A percentile compares a stretch with the other conserved stretches of the same genome.
phyloP scores from a whole-genome alignment of 2,329 filamentous ascomycete species.

The Plenodomus tracheiphilus region DNA sequence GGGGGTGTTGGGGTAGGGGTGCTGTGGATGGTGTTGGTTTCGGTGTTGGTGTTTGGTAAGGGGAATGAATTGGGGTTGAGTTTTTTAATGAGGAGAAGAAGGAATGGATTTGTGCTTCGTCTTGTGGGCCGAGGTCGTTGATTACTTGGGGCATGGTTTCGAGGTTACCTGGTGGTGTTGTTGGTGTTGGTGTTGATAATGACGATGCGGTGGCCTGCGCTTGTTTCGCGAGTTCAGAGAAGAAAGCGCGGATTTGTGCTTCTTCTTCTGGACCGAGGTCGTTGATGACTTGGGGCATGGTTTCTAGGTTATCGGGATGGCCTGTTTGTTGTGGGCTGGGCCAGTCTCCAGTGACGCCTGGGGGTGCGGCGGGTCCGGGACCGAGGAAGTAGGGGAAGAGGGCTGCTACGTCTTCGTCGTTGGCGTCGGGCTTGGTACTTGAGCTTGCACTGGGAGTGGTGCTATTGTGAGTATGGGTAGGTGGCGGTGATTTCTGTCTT shows the following conservation, averaged over 20 bases:
- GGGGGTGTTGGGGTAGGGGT: neutral
- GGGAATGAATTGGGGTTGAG: no score
- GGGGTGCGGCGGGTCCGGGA: conserved; percentile 21
- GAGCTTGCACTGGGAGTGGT: neutral
- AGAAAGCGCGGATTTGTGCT: conserved; percentile 6
- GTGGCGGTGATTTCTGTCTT: neutral
- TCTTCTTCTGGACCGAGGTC: conserved; percentile 4
- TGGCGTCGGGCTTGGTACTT: neutral
- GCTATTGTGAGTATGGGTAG: neutral
- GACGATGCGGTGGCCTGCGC: neutral
- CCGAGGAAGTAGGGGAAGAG: conserved; percentile 18
- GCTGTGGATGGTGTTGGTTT: neutral
- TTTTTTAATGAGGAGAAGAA: neutral
- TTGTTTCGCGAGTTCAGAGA: neutral
- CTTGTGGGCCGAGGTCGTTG: neutral
- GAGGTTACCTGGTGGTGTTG: no score
- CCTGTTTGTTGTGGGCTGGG: conserved; percentile 5
- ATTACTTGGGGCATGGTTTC: neutral
- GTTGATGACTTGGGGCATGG: conserved; percentile 5
- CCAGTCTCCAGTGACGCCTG: conserved; percentile 10
- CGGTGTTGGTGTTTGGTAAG: neutral
- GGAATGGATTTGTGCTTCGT: neutral
- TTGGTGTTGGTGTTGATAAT: neutral
- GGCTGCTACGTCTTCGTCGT: conserved; percentile 4
- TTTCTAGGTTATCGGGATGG: conserved; percentile 5